Percentiles rank a stretch among this genome's conserved stretches.
Conservation (phyloP, 345 rosid species). For the Lumnitzera racemosa region DNA sequence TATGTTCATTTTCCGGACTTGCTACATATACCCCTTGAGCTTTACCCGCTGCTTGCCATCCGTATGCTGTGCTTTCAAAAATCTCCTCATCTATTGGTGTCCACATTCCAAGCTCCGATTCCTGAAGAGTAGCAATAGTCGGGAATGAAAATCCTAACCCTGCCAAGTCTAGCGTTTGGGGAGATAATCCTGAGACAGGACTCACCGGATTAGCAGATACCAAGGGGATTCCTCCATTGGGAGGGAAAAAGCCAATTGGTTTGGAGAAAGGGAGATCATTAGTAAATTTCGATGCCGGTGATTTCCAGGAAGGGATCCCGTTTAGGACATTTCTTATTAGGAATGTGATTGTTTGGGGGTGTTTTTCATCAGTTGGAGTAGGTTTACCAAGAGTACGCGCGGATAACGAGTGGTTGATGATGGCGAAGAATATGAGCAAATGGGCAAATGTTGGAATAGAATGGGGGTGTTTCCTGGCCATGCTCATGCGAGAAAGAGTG, state of each 20-base stretch:
- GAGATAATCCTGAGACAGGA: conserved; percentile 10
- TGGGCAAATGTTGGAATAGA: background rate
- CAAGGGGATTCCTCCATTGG: conserved; percentile 36
- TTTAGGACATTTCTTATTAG: conserved; percentile 39
- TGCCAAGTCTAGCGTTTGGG: conserved; percentile 23
- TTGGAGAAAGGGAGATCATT: conserved; percentile 37
- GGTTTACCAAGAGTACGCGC: conserved; percentile 29
- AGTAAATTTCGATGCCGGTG: conserved; percentile 19
- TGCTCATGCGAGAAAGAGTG: too few relatives aligned
- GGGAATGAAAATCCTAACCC: conserved; percentile 27
- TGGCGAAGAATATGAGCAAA: conserved; percentile 11
- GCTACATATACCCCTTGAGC: conserved; percentile 45
- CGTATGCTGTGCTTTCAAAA: conserved; percentile 10
- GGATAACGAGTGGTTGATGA: conserved; percentile 16
- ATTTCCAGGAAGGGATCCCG: conserved; percentile 18
- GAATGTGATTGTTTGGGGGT: conserved; percentile 30
- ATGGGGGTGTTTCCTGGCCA: background rate
- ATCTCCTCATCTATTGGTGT: conserved; percentile 30
- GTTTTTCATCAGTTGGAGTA: background rate
- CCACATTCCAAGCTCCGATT: conserved; percentile 34
- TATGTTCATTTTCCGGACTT: conserved; percentile 32
- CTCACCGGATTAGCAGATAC: conserved; percentile 16
- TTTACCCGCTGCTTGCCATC: conserved; percentile 26
- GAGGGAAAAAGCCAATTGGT: conserved; percentile 42
- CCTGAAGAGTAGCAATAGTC: conserved; percentile 34